Conservation (phyloP, 2,329 filamentous ascomycete genomes). For the Fusarium sp. region DNA sequence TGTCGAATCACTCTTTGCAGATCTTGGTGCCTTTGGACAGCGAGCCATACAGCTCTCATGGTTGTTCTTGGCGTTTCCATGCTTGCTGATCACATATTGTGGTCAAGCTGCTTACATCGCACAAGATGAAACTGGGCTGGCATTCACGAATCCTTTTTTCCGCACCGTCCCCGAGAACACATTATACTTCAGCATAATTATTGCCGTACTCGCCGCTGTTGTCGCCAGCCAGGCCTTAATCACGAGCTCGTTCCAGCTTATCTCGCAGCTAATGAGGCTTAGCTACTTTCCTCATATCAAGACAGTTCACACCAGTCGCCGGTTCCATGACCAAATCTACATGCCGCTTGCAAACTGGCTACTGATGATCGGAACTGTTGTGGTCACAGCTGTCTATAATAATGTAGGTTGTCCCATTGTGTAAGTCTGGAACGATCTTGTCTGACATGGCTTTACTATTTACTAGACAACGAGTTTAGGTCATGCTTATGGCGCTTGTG, state of each 20-base stretch:
- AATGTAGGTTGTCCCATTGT: conserved; percentile 61
- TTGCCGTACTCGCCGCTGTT: conserved; percentile 78
- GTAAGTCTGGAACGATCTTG: neutral
- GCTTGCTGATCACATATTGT: conserved; percentile 73
- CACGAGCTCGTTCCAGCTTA: conserved; percentile 77
- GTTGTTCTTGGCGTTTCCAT: conserved; percentile 77
- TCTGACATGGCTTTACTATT: conserved; percentile 16
- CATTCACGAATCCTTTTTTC: conserved; percentile 77
- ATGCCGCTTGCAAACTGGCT: conserved; percentile 83
- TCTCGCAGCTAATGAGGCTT: conserved; percentile 78
- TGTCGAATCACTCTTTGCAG: conserved; percentile 83
- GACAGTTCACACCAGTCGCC: conserved; percentile 76
- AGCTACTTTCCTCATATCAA: conserved; percentile 83
- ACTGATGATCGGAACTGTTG: conserved; percentile 80
- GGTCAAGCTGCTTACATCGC: conserved; percentile 82
- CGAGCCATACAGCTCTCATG: conserved; percentile 80
- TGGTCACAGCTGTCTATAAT: conserved; percentile 80
- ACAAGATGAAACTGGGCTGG: conserved; percentile 61
- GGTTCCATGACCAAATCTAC: conserved; percentile 81
- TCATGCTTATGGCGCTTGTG: conserved; percentile 83
- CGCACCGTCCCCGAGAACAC: conserved; percentile 75
- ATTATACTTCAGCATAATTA: conserved; percentile 75
- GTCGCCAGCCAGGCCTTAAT: conserved; percentile 86
- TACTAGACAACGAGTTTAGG: conserved; percentile 72
- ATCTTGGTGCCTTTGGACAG: conserved; percentile 80